phyloP scores from a whole-genome alignment of 1,284 basidiomycete genomes.

The Ustilago bromivora region DNA sequence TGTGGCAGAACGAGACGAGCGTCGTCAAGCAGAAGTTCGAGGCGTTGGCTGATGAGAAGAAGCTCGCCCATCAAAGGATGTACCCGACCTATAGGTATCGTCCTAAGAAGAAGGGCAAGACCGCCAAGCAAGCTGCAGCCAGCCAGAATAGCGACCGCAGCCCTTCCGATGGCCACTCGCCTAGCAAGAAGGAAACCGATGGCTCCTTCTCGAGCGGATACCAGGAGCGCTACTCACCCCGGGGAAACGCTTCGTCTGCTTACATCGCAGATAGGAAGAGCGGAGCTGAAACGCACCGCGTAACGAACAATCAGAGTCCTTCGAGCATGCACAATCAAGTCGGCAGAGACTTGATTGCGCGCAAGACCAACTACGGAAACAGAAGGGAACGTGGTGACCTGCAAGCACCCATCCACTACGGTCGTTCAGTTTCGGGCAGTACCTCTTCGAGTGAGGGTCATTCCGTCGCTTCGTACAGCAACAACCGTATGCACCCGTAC shows the following conservation, averaged over 20 bases:
- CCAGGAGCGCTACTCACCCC: conserved; percentile 17
- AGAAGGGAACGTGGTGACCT: conserved; percentile 22
- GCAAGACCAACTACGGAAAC: conserved; percentile 10
- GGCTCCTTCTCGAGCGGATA: conserved; percentile 8
- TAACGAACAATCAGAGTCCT: background rate
- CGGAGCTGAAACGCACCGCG: conserved; percentile 7
- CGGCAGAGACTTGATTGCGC: conserved; percentile 19
- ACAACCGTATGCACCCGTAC: conserved; percentile 33
- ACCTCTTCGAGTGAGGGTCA: conserved; percentile 9
- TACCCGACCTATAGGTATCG: conserved; percentile 51
- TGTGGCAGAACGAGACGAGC: conserved; percentile 78
- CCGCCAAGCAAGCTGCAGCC: conserved; percentile 13
- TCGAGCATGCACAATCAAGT: conserved; percentile 16
- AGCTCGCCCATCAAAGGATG: conserved; percentile 72
- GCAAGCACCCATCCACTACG: conserved; percentile 5
- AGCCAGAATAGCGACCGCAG: background rate
- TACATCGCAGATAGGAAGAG: conserved; percentile 17
- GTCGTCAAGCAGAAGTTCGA: conserved; percentile 77
- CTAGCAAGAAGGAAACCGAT: conserved; percentile 7
- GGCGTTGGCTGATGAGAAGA: conserved; percentile 77
- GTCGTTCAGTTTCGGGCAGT: conserved; percentile 16
- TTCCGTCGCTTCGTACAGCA: conserved; percentile 15
- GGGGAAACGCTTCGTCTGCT: conserved; percentile 6
- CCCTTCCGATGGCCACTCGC: background rate
- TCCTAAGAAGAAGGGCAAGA: conserved; percentile 43